Percentiles rank a stretch among this genome's conserved stretches.
These are phyloP conservation scores for Medicago lupulina DNA, from an alignment of 306 rosid species.

Conservation along the genomic window DNA sequence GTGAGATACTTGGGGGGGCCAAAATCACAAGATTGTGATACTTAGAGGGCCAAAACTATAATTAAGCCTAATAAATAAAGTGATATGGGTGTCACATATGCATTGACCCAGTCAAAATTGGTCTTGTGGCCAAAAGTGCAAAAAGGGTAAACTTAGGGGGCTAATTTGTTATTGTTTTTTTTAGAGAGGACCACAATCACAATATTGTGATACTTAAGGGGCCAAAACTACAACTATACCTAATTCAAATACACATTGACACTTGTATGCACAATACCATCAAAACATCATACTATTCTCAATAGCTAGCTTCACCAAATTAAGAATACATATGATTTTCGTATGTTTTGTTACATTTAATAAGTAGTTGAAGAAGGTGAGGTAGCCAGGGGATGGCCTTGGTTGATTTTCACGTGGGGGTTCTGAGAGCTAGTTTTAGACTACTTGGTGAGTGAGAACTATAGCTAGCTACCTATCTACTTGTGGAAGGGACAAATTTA, in stretches of 20 bases:
- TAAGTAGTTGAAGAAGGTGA: constrained; percentile 46
- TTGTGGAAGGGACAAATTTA: constrained; percentile 65
- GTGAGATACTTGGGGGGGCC: too few relatives aligned
- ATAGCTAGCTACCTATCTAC: constrained; percentile 30
- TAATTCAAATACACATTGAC: background rate
- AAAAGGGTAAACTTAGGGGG: too few relatives aligned
- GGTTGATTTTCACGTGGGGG: constrained; percentile 50
- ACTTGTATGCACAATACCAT: background rate
- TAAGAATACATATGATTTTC: background rate
- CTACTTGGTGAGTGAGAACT: constrained; percentile 25
- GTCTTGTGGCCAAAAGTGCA: too few relatives aligned
- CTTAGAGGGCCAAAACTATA: too few relatives aligned
- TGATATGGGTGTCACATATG: too few relatives aligned
- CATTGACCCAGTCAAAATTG: too few relatives aligned
- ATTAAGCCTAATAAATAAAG: too few relatives aligned
- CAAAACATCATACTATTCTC: background rate
- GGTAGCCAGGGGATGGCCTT: constrained; percentile 28
- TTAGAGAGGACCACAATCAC: too few relatives aligned
- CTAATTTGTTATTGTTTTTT: too few relatives aligned
- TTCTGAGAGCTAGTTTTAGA: constrained; percentile 40
- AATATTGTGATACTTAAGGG: too few relatives aligned
- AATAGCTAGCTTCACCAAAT: background rate
- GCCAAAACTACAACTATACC: too few relatives aligned
- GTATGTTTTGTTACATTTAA: constrained; percentile 35
- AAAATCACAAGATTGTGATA: too few relatives aligned